Evolutionary conservation across 768 basidiomycete species (phyloP).

Genomic region (Candolleomyces efflorescens): DNA sequence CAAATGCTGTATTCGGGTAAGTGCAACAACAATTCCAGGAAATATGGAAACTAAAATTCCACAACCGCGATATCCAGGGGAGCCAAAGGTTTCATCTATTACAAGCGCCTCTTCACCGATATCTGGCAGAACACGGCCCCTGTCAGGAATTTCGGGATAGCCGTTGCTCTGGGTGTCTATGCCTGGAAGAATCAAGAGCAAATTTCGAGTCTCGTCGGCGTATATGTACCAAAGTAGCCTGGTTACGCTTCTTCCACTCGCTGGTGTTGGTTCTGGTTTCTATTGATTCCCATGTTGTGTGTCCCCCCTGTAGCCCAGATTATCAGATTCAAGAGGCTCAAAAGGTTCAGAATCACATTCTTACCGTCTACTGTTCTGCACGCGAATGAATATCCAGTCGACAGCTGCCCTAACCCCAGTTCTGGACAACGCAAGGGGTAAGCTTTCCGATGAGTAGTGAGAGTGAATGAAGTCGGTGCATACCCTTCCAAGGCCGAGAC

Average conservation of each 20-base stretch:
- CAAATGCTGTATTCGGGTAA: slow-evolving; percentile 20
- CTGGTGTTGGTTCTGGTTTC: neutral
- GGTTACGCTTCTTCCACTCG: neutral
- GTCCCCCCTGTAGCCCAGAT: slow-evolving; percentile 8
- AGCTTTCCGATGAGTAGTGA: neutral
- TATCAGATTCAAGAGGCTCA: slow-evolving; percentile 1
- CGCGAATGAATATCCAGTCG: slow-evolving; percentile 92
- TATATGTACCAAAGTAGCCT: neutral
- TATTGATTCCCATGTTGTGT: neutral
- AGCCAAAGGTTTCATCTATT: slow-evolving; percentile 22
- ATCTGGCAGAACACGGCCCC: slow-evolving; percentile 23
- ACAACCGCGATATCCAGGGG: slow-evolving; percentile 13
- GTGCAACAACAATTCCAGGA: neutral
- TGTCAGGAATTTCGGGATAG: slow-evolving; percentile 18
- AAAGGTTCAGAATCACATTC: slow-evolving; percentile 1
- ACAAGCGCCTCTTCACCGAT: slow-evolving; percentile 23
- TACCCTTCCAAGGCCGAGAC: slow-evolving; percentile 90
- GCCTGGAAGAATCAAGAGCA: slow-evolving; percentile 24
- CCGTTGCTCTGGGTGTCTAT: slow-evolving; percentile 20
- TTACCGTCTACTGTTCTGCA: slow-evolving; percentile 82
- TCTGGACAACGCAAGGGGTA: slow-evolving; percentile 32
- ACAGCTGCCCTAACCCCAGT: slow-evolving; percentile 88
- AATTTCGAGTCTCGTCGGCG: slow-evolving; percentile 10
- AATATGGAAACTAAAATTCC: neutral
- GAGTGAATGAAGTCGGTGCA: slow-evolving; percentile 15